Conservation (phyloP, 257 asterid genomes). For the Coffea canephora region DNA sequence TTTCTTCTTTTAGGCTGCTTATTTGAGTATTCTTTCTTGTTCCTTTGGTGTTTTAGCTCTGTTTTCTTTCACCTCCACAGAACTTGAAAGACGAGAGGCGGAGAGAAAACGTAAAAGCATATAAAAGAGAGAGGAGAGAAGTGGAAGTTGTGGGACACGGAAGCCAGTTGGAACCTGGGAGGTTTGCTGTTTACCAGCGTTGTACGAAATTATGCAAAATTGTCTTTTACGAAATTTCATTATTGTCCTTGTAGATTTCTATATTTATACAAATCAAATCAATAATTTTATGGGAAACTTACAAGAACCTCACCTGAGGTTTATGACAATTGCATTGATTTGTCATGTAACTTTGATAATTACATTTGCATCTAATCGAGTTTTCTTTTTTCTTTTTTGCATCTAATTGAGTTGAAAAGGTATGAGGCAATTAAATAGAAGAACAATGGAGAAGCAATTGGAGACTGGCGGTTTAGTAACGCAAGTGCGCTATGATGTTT, state of each 20-base stretch:
- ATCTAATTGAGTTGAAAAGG: no score
- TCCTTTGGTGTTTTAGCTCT: background rate
- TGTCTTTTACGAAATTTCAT: background rate
- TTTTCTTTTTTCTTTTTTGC: no score
- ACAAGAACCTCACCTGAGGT: no score
- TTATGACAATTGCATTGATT: no score
- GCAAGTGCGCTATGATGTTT: background rate
- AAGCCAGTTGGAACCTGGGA: constrained; percentile 9
- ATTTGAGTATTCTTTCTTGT: background rate
- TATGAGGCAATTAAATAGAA: no score
- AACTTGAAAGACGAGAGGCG: background rate
- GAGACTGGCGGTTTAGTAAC: background rate
- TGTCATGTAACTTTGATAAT: no score
- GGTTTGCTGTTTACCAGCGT: background rate
- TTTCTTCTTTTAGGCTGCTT: background rate
- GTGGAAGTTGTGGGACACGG: constrained; percentile 6
- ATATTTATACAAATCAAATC: no score
- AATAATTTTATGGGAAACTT: no score
- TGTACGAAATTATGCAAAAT: background rate
- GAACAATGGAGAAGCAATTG: background rate
- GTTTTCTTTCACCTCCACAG: constrained; percentile 25
- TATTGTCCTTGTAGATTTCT: background rate
- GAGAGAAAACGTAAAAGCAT: background rate
- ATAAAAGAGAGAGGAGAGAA: background rate
- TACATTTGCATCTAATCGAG: no score